Conservation (phyloP, 2,329 filamentous ascomycete genomes). For the Paraconiothyrium sp. region DNA sequence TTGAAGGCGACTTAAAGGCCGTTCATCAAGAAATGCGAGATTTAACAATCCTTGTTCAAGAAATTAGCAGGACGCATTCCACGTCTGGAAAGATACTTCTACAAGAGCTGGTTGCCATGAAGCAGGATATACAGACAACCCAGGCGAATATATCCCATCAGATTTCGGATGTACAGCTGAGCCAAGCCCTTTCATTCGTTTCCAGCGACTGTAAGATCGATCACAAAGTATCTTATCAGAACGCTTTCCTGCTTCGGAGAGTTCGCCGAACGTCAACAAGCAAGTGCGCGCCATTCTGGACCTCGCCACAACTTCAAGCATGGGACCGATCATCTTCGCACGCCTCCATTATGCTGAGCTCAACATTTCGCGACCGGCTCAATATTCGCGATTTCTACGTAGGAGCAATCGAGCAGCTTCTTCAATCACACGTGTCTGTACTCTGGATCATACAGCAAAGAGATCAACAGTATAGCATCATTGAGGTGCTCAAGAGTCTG, state of each 20-base stretch:
- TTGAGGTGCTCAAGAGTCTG: constrained; percentile 20
- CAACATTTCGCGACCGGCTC: constrained; percentile 20
- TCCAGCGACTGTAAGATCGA: constrained; percentile 18
- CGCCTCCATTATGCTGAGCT: constrained; percentile 16
- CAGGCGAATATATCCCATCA: constrained; percentile 17
- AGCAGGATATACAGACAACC: constrained; percentile 16
- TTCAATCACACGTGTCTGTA: constrained; percentile 12
- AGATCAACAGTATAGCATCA: constrained; percentile 10
- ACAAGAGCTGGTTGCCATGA: constrained; percentile 13
- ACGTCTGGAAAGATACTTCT: constrained; percentile 8
- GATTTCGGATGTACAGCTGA: constrained; percentile 18
- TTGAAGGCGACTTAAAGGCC: constrained; percentile 9
- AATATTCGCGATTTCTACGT: constrained; percentile 21
- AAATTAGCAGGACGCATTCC: neutral
- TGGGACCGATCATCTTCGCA: constrained; percentile 15
- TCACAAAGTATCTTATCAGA: constrained; percentile 12
- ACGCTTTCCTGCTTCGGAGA: constrained; percentile 14
- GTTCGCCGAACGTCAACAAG: constrained; percentile 7
- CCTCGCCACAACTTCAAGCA: constrained; percentile 11
- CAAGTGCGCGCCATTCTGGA: constrained; percentile 23
- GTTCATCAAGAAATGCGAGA: constrained; percentile 1
- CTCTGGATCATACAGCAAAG: constrained; percentile 21
- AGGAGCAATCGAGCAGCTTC: constrained; percentile 22
- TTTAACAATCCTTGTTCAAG: constrained; percentile 3
- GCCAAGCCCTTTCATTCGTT: constrained; percentile 15